Base-by-base conservation (phyloP, 345 rosid genomes). In the Firmiana major region DNA sequence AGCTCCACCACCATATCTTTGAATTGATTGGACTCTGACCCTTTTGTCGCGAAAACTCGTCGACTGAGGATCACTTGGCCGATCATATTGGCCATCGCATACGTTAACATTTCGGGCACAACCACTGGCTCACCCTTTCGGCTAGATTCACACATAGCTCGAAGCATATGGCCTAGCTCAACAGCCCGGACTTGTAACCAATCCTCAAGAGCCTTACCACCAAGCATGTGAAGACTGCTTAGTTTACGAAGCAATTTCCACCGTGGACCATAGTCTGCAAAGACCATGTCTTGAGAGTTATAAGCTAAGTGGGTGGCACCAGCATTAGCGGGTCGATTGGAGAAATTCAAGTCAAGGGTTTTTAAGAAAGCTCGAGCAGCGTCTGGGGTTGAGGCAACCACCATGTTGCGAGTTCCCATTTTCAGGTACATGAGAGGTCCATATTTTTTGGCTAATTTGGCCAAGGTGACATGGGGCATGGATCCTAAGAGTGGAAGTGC, bases 1-100 rank as follows among this genome's bases (percentile, higher is more conserved):
- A 86, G 84, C 75, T 91, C 91, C 80, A 88, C 89, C 73, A 90
- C 92, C 87, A 89, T 86, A 74, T 88, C 88, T 62, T 86, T 89
- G 55, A 91, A 86, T 86, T 85, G 83, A 1, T 85, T 86, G 0
- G 90, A 85, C 76, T 86, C 85, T 0, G 78, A 24, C 5, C 90
- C 91, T n/a, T 85, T 79, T 0, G 88, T 81, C 9, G 15, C 89
- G 55, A 87, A 90, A 62, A 89, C 77, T 0, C 87, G 80, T 7
- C 84, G 84, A 63, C 90, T 84, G 0, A 89, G 85, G 26, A 88
- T 79, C n/a, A 85, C 84, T 46, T 84, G 89, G 0, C 93, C 86
- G 13, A 91, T 85, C 88, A 88, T 89, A 49, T 89, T 91, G 0
- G 89, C 89, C 85, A 88, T 78, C 9, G 86, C 88, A 12, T 74